Conservation (phyloP, 2,329 filamentous ascomycete genomes). For the Alternaria novae-zelandiae region DNA sequence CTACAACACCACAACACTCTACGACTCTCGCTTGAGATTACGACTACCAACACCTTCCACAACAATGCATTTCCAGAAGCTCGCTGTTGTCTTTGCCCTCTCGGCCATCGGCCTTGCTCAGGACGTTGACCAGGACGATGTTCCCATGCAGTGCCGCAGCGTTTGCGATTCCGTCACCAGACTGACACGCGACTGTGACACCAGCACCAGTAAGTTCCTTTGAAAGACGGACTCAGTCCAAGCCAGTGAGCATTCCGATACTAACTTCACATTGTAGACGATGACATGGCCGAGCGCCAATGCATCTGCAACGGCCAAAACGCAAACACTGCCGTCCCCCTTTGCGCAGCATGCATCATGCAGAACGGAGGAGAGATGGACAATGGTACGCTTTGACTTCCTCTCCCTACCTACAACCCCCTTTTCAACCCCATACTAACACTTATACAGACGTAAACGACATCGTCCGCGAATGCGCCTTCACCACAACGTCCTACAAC, state of each 20-base stretch:
- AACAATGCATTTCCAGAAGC: conserved; percentile 5
- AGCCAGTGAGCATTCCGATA: not conserved
- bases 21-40: not conserved
- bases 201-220: not conserved
- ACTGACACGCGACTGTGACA: not conserved
- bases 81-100: conserved; percentile 4
- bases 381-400: not conserved
- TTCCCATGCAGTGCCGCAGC: not conserved
- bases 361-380: conserved; percentile 3
- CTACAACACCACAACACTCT: not conserved
- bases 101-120: conserved; percentile 3
- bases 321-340: not conserved
- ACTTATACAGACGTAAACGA: not conserved
- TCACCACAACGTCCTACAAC: not conserved
- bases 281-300: conserved; percentile 1
- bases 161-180: not conserved
- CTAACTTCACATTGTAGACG: not conserved
- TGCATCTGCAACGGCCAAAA: conserved; percentile 7
- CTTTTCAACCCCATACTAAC: not conserved
- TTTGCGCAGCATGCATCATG: conserved; percentile 3
- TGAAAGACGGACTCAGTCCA: no score
- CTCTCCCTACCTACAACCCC: not conserved
- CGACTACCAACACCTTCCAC: not conserved
- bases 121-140: conserved; percentile 3
- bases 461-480: conserved; percentile 1